Percentiles rank a stretch among this genome's conserved stretches.
These are phyloP conservation scores for Penicillium bialowiezense DNA, from an alignment of 495 filamentous ascomycete species.

Conservation along the genomic window DNA sequence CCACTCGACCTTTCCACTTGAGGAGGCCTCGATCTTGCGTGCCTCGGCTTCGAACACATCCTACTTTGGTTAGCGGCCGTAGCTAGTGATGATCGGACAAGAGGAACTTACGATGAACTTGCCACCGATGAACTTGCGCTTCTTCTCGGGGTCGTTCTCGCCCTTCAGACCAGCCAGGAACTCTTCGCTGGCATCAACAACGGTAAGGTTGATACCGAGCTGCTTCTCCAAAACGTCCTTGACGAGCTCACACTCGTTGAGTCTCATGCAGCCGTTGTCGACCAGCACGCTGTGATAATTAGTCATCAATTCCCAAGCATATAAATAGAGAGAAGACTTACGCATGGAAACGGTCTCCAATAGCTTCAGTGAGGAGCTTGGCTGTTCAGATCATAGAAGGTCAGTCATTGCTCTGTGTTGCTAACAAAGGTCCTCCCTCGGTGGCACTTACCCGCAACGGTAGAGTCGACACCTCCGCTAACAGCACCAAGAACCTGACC, in stretches of 20 bases:
- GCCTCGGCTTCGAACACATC: slow-evolving; percentile 74
- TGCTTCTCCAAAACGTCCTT: slow-evolving; percentile 71
- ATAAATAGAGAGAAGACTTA: too few relatives aligned
- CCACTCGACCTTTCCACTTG: slow-evolving; percentile 70
- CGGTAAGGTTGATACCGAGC: slow-evolving; percentile 85
- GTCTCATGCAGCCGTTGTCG: slow-evolving; percentile 83
- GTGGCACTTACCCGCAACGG: slow-evolving; percentile 81
- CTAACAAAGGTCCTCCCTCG: too few relatives aligned
- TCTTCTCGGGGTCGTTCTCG: slow-evolving; percentile 79
- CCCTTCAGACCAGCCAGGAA: slow-evolving; percentile 77
- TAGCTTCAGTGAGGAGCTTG: slow-evolving; percentile 75
- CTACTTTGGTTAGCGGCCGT: too few relatives aligned
- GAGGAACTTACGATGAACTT: too few relatives aligned
- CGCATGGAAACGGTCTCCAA: slow-evolving; percentile 76
- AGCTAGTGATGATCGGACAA: too few relatives aligned
- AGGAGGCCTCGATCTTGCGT: slow-evolving; percentile 39
- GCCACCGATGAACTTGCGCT: slow-evolving; percentile 95
- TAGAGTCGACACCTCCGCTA: slow-evolving; percentile 89
- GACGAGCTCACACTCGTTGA: slow-evolving; percentile 79
- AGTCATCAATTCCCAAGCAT: too few relatives aligned
- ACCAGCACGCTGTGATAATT: slow-evolving; percentile 61
- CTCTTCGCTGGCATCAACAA: slow-evolving; percentile 73
- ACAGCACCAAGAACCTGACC: slow-evolving; percentile 81
- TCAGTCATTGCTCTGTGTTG: too few relatives aligned
- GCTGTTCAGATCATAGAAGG: too few relatives aligned